Percentiles rank a stretch among this genome's conserved stretches.
Conservation (phyloP, 2,329 filamentous ascomycete species). For the Ascochyta clinopodiicola region DNA sequence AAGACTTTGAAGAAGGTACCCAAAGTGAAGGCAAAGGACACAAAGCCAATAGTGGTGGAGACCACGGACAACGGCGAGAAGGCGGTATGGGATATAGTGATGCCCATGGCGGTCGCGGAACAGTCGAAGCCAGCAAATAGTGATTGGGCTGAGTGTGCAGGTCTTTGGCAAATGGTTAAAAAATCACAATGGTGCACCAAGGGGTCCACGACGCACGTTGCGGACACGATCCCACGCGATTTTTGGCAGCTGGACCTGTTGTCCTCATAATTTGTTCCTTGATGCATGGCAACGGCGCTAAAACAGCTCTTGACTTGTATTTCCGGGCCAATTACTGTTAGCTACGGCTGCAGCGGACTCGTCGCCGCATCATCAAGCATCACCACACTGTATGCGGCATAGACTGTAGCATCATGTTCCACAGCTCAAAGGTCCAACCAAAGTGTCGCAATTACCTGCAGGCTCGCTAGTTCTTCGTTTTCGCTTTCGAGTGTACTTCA, state of each 20-base stretch:
- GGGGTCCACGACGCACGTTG: background rate
- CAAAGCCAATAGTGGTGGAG: constrained; percentile 49
- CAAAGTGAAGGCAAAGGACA: constrained; percentile 54
- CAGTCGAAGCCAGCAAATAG: background rate
- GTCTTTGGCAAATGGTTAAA: background rate
- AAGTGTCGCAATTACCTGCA: no score
- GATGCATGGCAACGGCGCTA: constrained; percentile 2
- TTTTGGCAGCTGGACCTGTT: background rate
- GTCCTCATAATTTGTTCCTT: background rate
- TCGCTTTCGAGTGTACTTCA: no score
- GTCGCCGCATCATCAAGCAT: background rate
- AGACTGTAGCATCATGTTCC: background rate
- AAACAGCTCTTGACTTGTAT: background rate
- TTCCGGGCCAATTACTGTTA: background rate
- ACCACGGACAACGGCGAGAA: constrained; percentile 47
- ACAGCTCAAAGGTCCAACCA: no score
- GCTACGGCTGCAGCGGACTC: background rate
- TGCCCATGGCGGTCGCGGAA: constrained; percentile 22
- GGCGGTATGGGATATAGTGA: constrained; percentile 27
- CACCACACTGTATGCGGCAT: background rate
- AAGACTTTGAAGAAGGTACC: constrained; percentile 52
- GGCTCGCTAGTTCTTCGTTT: no score
- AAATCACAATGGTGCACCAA: background rate
- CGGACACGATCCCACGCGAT: background rate
- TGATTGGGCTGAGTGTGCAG: no score